Percentiles rank a stretch among this genome's conserved stretches.
Conservation (phyloP, 1,284 basidiomycete genomes). For the Spongiforma sp. region DNA sequence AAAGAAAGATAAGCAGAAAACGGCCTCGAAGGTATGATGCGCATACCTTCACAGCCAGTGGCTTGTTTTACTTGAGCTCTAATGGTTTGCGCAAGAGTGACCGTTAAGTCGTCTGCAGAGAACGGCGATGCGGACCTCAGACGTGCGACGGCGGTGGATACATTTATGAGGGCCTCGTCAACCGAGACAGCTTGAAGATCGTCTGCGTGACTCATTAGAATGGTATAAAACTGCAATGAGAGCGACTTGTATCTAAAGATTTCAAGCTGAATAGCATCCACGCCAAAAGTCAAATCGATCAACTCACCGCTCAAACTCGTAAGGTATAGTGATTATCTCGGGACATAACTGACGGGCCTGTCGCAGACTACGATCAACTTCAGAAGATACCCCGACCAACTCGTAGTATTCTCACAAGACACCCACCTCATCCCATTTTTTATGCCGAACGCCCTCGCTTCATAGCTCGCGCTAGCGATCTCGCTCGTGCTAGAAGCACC, state of each 20-base stretch:
- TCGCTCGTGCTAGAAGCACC: constrained; percentile 86
- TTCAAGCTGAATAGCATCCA: constrained; percentile 17
- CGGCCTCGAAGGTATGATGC: neutral
- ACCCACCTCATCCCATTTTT: constrained; percentile 92
- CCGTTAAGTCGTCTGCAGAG: constrained; percentile 57
- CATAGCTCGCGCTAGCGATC: constrained; percentile 95
- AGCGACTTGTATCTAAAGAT: constrained; percentile 76
- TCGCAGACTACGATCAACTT: constrained; percentile 62
- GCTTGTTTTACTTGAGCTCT: constrained; percentile 74
- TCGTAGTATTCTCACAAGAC: neutral
- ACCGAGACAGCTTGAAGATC: constrained; percentile 96
- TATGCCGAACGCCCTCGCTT: constrained; percentile 87
- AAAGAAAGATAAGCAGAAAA: constrained; percentile 6
- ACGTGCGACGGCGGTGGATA: constrained; percentile 68
- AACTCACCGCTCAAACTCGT: constrained; percentile 80
- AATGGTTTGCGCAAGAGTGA: constrained; percentile 82
- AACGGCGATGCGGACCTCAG: constrained; percentile 39
- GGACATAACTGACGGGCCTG: constrained; percentile 85
- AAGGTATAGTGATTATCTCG: constrained; percentile 82
- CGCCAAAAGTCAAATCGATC: neutral
- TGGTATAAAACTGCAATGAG: constrained; percentile 90
- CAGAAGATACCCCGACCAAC: neutral
- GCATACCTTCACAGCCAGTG: constrained; percentile 85
- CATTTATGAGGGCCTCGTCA: constrained; percentile 94
- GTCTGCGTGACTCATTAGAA: constrained; percentile 88